Evolutionary conservation across 2,329 filamentous ascomycete genomes (phyloP).

Genomic region (Hirsutella thompsonii): DNA sequence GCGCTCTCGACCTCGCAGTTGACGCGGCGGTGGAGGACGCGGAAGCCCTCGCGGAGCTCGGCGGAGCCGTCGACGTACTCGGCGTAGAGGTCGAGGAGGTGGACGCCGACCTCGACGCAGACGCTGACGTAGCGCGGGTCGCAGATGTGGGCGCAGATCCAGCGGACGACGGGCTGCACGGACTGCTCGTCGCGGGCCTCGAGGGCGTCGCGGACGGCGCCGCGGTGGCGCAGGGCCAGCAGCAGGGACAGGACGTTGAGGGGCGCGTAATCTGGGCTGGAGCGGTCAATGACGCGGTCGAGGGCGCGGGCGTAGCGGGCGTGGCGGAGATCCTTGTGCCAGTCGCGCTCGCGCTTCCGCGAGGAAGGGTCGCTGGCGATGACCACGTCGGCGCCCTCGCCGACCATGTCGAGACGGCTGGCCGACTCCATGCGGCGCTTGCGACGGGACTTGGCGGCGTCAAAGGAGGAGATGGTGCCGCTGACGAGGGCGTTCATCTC

Average conservation of each 20-base stretch:
- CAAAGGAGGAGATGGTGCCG: slow-evolving; percentile 66
- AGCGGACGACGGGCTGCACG: slow-evolving; percentile 71
- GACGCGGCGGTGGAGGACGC: slow-evolving; percentile 57
- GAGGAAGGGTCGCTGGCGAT: slow-evolving; percentile 57
- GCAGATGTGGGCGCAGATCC: slow-evolving; percentile 68
- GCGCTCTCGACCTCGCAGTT: slow-evolving; percentile 68
- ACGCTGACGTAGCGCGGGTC: slow-evolving; percentile 72
- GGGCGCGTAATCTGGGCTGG: slow-evolving; percentile 38
- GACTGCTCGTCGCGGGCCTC: slow-evolving; percentile 68
- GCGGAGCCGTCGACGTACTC: slow-evolving; percentile 63
- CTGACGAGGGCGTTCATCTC: slow-evolving; percentile 74
- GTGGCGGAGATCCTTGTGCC: slow-evolving; percentile 73
- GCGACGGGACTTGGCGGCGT: slow-evolving; percentile 57
- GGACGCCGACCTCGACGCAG: slow-evolving; percentile 70
- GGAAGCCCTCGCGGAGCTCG: slow-evolving; percentile 59
- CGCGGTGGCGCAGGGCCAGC: slow-evolving; percentile 75
- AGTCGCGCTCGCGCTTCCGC: slow-evolving; percentile 45
- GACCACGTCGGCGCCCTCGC: slow-evolving; percentile 77
- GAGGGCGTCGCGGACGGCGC: slow-evolving; percentile 69
- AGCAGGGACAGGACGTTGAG: slow-evolving; percentile 63
- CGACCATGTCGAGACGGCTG: slow-evolving; percentile 61
- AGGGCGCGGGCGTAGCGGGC: slow-evolving; percentile 67
- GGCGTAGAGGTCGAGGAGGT: slow-evolving; percentile 78
- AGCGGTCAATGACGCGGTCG: slow-evolving; percentile 57
- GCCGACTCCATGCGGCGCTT: slow-evolving; percentile 39